Evolutionary conservation across 768 basidiomycete species (phyloP), one percentile per base, ranked within the genome.

Genomic region (Suillus lakei): DNA sequence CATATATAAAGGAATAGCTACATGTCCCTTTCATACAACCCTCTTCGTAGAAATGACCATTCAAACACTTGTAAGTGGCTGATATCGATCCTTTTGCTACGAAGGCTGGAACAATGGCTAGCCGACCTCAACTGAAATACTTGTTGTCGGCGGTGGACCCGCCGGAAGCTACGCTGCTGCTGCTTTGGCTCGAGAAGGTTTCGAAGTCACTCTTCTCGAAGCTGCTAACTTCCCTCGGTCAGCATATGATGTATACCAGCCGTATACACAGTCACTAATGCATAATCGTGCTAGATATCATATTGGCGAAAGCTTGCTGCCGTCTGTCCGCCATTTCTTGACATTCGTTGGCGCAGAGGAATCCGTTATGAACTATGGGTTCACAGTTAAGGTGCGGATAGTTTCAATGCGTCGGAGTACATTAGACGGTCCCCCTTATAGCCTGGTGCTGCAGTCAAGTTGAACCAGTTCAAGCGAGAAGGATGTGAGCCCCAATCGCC

Each of bases 361-460:
- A 15, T 83, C 83, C 66, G 72, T 89, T 26, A 74, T 74, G 15
- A 79, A 76, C 43, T 73, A 84, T 69, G 87, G 86, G 1, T 89
- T 89, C 68, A 70, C 80, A 13, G 72, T 72, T 64, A 88, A 88
- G 81, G 87, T 34, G 8, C 50, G 28, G n/a, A 26, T 61, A 16
- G n/a, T 64, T 36, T 36, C 12, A 36, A 3, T 36, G 3, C 7
- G 6, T 9, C 15, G 1, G 34, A 15, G 34, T 55, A 55, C 2
- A 55, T 36, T 12, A 48, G 13, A 55, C 28, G 30, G 18, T 26
- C 21, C 3, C 34, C 13, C 18, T 38, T 23, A 10, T 70, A 88
- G 86, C 86, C 85, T 53, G 88, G 87, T 41, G 85, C 87, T 66
- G 85, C 86, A n/a, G 83, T 89, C 66, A 88, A 89, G 73, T 86